A percentile compares a stretch with the other conserved stretches of the same genome.
Evolutionary conservation across 768 basidiomycete genomes (phyloP).

Genomic region (Porphyrellus cyaneotinctus): DNA sequence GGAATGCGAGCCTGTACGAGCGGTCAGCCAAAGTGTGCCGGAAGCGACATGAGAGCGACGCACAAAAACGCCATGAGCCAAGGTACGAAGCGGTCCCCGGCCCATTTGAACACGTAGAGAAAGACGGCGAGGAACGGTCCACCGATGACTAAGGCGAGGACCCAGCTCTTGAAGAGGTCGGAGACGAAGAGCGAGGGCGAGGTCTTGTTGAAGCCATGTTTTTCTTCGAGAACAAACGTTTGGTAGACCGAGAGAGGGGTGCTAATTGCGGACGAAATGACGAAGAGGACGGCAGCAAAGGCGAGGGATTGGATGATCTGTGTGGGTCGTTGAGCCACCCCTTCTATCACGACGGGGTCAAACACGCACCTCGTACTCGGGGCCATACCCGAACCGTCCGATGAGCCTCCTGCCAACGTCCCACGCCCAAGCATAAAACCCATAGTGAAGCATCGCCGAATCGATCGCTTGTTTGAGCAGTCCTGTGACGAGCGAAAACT

Average conservation of each 20-base stretch:
- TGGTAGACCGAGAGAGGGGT: constrained; percentile 79
- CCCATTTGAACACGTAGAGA: constrained; percentile 88
- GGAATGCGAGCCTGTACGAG: constrained; percentile 64
- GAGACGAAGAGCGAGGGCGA: constrained; percentile 69
- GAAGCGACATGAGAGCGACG: constrained; percentile 24
- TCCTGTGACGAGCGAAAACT: constrained; percentile 70
- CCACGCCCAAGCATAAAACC: constrained; percentile 86
- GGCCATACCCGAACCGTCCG: constrained; percentile 54
- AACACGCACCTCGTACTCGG: constrained; percentile 64
- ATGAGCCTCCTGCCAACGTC: constrained; percentile 49
- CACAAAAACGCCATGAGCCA: constrained; percentile 94
- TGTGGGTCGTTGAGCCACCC: background rate
- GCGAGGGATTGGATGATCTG: constrained; percentile 74
- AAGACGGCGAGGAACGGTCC: constrained; percentile 85
- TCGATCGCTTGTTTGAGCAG: constrained; percentile 72
- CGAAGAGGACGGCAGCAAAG: constrained; percentile 65
- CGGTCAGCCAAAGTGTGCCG: background rate
- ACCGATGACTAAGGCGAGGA: constrained; percentile 65
- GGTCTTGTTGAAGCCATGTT: constrained; percentile 96
- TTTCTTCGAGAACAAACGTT: constrained; percentile 92
- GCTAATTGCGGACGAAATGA: constrained; percentile 61
- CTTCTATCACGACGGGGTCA: background rate
- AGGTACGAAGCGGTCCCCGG: constrained; percentile 87
- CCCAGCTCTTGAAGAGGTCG: constrained; percentile 81
- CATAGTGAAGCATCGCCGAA: constrained; percentile 65